Percentiles rank a stretch among this genome's conserved stretches.
Evolutionary conservation across 768 basidiomycete genomes (phyloP).

Genomic region (Amanita rubescens): DNA sequence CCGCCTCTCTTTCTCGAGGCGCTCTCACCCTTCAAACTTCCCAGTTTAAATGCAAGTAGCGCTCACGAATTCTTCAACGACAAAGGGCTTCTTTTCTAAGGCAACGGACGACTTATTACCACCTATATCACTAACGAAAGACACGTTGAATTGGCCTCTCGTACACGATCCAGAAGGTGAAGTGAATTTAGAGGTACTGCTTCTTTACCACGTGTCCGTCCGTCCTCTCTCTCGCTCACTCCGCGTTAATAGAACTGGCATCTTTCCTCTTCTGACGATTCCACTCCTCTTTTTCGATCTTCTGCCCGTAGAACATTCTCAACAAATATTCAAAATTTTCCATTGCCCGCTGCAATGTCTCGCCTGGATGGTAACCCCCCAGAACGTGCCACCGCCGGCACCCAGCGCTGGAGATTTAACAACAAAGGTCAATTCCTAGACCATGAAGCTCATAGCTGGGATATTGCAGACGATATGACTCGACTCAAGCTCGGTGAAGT

Average conservation of each 20-base stretch:
- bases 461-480: slow-evolving; percentile 65
- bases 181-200: slow-evolving; percentile 37
- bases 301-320: slow-evolving; percentile 22
- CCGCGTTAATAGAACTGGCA: slow-evolving; percentile 36
- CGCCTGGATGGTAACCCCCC: slow-evolving; percentile 26
- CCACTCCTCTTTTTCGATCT: slow-evolving; percentile 25
- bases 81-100: slow-evolving; percentile 32
- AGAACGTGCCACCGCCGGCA: slow-evolving; percentile 31
- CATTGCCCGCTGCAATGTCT: slow-evolving; percentile 35
- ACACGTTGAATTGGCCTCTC: slow-evolving; percentile 43
- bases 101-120: slow-evolving; percentile 26
- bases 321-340: slow-evolving; percentile 30
- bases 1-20: slow-evolving; percentile 13
- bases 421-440: slow-evolving; percentile 58
- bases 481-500: slow-evolving; percentile 61
- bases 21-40: slow-evolving; percentile 24
- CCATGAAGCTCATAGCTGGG: slow-evolving; percentile 54
- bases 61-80: slow-evolving; percentile 47
- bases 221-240: slow-evolving; percentile 18
- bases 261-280: slow-evolving; percentile 33
- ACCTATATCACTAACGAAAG: slow-evolving; percentile 28
- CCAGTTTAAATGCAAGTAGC: slow-evolving; percentile 65
- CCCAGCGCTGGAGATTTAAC: slow-evolving; percentile 59
- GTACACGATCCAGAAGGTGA: slow-evolving; percentile 37
- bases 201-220: slow-evolving; percentile 26